These are phyloP conservation scores for Xylaria telfairii DNA, from an alignment of 495 filamentous ascomycete genomes.

Conservation along the genomic window DNA sequence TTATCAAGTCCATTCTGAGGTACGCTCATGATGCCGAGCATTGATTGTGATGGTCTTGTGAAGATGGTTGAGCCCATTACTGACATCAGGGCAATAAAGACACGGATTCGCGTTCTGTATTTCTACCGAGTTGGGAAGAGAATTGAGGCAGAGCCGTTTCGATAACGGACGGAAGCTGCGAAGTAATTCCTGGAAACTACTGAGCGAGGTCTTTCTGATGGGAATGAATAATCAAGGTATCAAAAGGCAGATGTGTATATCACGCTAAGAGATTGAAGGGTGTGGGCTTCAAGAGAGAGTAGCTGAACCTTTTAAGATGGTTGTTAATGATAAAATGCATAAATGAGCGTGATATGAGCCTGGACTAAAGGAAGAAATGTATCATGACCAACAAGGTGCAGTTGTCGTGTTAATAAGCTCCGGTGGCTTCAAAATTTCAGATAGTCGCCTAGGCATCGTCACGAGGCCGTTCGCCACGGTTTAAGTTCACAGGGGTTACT, in stretches of 20 bases:
- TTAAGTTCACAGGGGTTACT: not conserved
- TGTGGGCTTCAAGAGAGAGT: not conserved
- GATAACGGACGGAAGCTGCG: not conserved
- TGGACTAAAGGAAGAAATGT: not conserved
- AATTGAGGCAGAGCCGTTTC: not conserved
- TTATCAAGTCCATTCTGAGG: not conserved
- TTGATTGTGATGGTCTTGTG: not conserved
- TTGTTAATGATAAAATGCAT: constrained; percentile 8
- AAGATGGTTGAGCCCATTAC: not conserved
- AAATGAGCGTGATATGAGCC: constrained; percentile 5
- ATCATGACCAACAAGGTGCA: not conserved
- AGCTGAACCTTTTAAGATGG: not conserved
- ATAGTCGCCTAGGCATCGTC: not conserved
- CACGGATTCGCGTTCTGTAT: not conserved
- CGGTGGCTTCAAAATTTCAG: not conserved
- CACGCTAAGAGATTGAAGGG: not conserved
- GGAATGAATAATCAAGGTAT: not conserved
- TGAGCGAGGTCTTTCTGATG: not conserved
- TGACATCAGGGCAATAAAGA: not conserved
- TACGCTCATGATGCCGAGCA: constrained; percentile 1
- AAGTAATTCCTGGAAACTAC: not conserved
- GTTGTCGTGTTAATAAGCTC: constrained; percentile 1
- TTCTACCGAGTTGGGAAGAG: not conserved
- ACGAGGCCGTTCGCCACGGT: not conserved
- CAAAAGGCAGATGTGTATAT: not conserved